Percentiles rank a stretch among this genome's conserved stretches.
phyloP scores from a whole-genome alignment of 2,329 filamentous ascomycete species.

The Nemania sp. region DNA sequence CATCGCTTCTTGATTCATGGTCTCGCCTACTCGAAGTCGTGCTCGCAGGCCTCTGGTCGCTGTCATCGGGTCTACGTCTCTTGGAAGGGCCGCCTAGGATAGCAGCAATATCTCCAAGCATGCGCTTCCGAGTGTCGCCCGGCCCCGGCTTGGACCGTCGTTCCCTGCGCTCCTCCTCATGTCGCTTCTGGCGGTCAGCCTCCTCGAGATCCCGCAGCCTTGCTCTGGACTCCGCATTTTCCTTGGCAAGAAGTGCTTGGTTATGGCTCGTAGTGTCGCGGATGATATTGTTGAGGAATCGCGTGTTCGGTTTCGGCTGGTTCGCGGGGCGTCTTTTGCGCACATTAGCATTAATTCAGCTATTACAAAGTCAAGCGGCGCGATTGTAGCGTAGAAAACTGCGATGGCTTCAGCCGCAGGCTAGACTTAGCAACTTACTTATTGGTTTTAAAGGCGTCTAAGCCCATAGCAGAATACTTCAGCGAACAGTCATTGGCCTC shows the following conservation, averaged over 20 bases:
- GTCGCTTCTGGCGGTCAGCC: slow-evolving; percentile 48
- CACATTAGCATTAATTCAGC: slow-evolving; percentile 16
- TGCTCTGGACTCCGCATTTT: slow-evolving; percentile 75
- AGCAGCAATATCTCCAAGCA: slow-evolving; percentile 63
- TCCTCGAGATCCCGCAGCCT: slow-evolving; percentile 66
- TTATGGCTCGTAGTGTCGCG: slow-evolving; percentile 89
- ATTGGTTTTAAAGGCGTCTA: slow-evolving; percentile 62
- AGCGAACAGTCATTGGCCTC: slow-evolving; percentile 76
- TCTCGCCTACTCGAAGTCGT: slow-evolving; percentile 10
- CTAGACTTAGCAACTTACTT: slow-evolving; percentile 45
- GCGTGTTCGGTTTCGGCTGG: slow-evolving; percentile 86
- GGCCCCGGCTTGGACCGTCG: slow-evolving; percentile 50
- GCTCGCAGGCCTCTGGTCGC: slow-evolving; percentile 19
- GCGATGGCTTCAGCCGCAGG: background rate
- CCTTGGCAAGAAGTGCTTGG: slow-evolving; percentile 79
- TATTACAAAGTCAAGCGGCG: background rate
- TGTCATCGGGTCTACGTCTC: slow-evolving; percentile 41
- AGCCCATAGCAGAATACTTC: slow-evolving; percentile 73
- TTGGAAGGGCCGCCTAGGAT: slow-evolving; percentile 53
- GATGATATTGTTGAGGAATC: slow-evolving; percentile 86
- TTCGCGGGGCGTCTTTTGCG: slow-evolving; percentile 57
- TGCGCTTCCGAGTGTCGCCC: slow-evolving; percentile 57
- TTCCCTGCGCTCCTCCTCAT: slow-evolving; percentile 36
- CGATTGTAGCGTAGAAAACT: background rate
- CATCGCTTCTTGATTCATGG: slow-evolving; percentile 22